These are phyloP conservation scores for Funneliformis mosseae DNA, from an alignment of 192 early-diverging fungal species.

Conservation along the genomic window DNA sequence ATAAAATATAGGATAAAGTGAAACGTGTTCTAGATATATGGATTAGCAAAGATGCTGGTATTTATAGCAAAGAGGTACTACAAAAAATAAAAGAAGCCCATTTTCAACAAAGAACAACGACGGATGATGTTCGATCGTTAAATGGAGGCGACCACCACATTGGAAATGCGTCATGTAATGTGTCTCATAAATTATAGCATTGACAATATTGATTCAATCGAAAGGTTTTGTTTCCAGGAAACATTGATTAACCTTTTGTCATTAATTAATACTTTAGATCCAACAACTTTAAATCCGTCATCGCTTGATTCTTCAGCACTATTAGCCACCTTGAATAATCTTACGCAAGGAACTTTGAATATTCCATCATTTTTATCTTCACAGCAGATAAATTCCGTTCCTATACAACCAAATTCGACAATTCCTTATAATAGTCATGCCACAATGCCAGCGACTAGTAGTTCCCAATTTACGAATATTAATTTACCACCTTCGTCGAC, in stretches of 20 bases:
- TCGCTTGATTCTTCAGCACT: constrained; percentile 25
- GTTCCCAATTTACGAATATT: no score
- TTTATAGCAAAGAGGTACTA: constrained; percentile 24
- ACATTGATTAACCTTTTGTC: no score
- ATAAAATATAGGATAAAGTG: constrained; percentile 48
- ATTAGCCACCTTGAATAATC: constrained; percentile 28
- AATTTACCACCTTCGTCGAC: neutral
- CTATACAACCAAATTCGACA: constrained; percentile 19
- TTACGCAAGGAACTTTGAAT: constrained; percentile 33
- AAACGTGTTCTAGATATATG: constrained; percentile 50
- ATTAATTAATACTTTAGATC: constrained; percentile 5
- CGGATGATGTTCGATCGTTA: neutral
- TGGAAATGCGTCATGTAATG: constrained; percentile 27
- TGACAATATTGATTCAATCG: neutral
- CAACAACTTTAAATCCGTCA: neutral
- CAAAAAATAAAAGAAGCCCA: constrained; percentile 27
- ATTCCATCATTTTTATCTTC: constrained; percentile 28
- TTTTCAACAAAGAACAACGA: constrained; percentile 6
- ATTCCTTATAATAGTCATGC: constrained; percentile 21
- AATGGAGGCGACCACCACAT: neutral
- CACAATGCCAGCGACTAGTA: neutral
- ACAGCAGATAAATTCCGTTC: constrained; percentile 6
- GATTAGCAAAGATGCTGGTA: constrained; percentile 29
- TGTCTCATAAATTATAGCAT: neutral
- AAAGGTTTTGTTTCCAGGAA: no score